phyloP scores from a whole-genome alignment of 2,329 filamentous ascomycete species.

The Scedosporium apiospermum region DNA sequence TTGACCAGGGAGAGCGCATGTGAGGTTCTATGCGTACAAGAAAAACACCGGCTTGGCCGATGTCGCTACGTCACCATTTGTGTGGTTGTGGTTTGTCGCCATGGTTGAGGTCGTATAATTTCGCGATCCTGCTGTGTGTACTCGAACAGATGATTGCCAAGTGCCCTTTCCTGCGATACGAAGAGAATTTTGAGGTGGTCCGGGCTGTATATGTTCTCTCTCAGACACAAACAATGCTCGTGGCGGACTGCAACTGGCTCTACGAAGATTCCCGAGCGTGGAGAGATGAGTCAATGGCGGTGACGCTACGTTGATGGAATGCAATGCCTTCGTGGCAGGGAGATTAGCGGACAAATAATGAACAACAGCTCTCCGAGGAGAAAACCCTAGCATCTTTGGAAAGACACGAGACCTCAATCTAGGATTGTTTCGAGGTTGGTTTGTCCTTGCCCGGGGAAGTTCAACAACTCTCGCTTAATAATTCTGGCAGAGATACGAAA shows the following conservation, averaged over 20 bases:
- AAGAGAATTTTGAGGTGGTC: neutral
- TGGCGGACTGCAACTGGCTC: neutral
- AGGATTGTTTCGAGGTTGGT: neutral
- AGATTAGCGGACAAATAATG: neutral
- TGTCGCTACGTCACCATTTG: neutral
- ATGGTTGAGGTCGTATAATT: neutral
- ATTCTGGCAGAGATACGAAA: too few relatives aligned
- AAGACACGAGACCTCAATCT: neutral
- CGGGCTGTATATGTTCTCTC: neutral
- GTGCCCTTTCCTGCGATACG: neutral
- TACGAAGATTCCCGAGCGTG: neutral
- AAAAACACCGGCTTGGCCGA: constrained; percentile 29
- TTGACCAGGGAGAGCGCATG: neutral
- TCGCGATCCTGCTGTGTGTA: neutral
- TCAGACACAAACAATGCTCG: neutral
- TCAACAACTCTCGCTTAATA: too few relatives aligned
- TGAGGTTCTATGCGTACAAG: constrained; percentile 23
- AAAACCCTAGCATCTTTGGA: neutral
- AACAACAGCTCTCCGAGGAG: neutral
- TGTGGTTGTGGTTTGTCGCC: neutral
- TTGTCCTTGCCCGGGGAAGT: neutral
- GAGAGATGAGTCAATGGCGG: neutral
- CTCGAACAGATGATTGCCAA: neutral
- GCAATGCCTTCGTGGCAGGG: neutral
- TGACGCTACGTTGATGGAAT: neutral